A percentile compares a stretch with the other conserved stretches of the same genome.
Conservation (phyloP, 148 eudicot genomes). For the Rhododendron griersonianum region DNA sequence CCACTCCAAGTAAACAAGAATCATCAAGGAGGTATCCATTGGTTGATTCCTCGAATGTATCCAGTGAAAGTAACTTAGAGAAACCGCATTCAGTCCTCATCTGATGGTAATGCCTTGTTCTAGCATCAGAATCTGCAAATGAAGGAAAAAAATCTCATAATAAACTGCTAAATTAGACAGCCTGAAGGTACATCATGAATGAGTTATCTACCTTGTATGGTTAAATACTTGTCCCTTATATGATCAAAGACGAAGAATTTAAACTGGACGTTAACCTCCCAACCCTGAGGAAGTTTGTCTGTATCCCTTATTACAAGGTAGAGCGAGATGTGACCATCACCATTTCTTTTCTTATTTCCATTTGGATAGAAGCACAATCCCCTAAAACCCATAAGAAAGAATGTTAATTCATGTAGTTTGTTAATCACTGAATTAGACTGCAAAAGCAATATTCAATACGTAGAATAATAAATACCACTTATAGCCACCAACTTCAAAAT, state of each 20-base stretch:
- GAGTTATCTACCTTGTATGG: constrained; percentile 10
- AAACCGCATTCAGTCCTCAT: constrained; percentile 16
- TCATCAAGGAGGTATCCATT: constrained; percentile 16
- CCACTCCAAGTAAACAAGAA: constrained; percentile 13
- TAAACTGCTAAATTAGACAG: background rate
- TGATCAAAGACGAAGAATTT: constrained; percentile 16
- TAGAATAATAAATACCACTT: background rate
- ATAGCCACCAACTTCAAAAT: constrained; percentile 17
- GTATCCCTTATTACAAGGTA: constrained; percentile 10
- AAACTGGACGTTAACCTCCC: constrained; percentile 18
- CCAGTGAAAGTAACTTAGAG: constrained; percentile 2
- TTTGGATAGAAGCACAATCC: constrained; percentile 10
- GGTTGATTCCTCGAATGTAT: background rate
- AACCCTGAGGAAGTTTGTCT: background rate
- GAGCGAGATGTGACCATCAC: constrained; percentile 9
- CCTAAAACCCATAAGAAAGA: constrained; percentile 5
- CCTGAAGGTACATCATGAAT: background rate
- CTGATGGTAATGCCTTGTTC: constrained; percentile 10
- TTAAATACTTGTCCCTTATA: constrained; percentile 14
- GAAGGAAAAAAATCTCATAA: background rate
- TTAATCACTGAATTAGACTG: background rate
- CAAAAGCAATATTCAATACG: background rate
- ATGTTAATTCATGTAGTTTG: background rate
- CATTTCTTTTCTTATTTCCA: constrained; percentile 7
- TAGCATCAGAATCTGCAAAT: background rate